A percentile compares a stretch with the other conserved stretches of the same genome.
These are phyloP conservation scores for Mortierella sp. DNA, from an alignment of 371 early-diverging fungal species.

Conservation along the genomic window DNA sequence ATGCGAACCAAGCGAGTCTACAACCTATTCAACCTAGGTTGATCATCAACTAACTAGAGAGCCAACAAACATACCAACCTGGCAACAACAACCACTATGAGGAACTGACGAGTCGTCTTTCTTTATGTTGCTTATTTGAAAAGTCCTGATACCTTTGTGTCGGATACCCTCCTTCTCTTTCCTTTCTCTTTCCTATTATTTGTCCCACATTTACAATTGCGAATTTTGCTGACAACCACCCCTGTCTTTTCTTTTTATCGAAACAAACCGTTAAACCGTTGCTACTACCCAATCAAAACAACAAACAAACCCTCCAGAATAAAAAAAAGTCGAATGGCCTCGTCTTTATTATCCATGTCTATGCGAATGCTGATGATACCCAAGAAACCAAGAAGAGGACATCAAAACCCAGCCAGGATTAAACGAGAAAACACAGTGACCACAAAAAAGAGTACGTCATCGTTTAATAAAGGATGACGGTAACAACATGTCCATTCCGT, in stretches of 20 bases:
- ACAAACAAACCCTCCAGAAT: neutral
- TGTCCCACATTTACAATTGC: neutral
- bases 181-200: neutral
- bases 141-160: neutral
- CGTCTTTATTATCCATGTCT: neutral
- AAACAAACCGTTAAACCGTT: neutral
- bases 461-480: constrained; percentile 64
- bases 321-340: neutral
- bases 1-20: too few species aligned
- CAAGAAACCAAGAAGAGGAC: neutral
- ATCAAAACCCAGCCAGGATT: neutral
- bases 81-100: neutral
- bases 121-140: neutral
- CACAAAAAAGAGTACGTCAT: neutral
- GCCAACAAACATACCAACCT: neutral
- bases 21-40: too few species aligned
- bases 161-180: neutral
- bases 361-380: neutral
- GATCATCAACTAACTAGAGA: neutral
- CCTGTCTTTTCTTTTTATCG: neutral
- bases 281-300: neutral
- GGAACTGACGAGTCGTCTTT: neutral
- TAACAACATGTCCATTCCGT: constrained; percentile 73
- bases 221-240: neutral
- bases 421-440: neutral